These are phyloP conservation scores for Botryotinia narcissicola DNA, from an alignment of 2,329 filamentous ascomycete genomes.

Conservation along the genomic window DNA sequence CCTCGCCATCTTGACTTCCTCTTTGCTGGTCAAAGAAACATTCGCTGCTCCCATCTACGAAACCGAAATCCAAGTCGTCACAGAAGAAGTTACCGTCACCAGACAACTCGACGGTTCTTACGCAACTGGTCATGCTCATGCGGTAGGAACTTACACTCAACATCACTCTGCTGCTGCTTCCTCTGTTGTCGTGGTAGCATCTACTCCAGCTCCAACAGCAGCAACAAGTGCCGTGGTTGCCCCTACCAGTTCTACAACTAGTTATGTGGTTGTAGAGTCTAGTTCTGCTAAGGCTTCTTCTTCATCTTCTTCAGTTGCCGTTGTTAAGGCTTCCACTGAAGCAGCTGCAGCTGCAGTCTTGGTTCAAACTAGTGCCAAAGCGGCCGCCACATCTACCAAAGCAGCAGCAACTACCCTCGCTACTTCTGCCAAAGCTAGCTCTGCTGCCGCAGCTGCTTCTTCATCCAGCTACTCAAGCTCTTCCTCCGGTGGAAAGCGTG, in stretches of 20 bases:
- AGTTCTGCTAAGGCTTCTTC: constrained; percentile 9
- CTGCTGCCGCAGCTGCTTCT: not conserved
- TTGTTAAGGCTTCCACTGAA: not conserved
- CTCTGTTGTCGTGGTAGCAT: constrained; percentile 21
- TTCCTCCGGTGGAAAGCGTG: constrained; percentile 49
- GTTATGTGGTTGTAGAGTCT: not conserved
- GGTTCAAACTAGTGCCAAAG: constrained; percentile 14
- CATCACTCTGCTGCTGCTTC: constrained; percentile 16
- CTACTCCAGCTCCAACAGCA: not conserved
- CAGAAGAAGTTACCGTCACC: constrained; percentile 31
- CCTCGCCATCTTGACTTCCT: constrained; percentile 34
- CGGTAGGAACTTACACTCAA: constrained; percentile 27
- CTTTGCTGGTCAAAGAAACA: constrained; percentile 37
- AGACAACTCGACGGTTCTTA: constrained; percentile 27
- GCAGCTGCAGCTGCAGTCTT: constrained; percentile 15
- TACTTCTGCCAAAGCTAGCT: constrained; percentile 4
- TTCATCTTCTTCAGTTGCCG: constrained; percentile 17
- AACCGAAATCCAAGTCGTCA: constrained; percentile 30
- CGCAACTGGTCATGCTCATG: constrained; percentile 26
- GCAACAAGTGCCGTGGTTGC: not conserved
- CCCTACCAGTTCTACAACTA: not conserved
- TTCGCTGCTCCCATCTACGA: constrained; percentile 29
- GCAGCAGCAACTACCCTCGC: constrained; percentile 18
- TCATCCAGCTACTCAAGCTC: constrained; percentile 1
- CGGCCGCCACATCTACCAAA: constrained; percentile 1